These are phyloP conservation scores for Xylariomycetidae sp. DNA, from an alignment of 2,329 filamentous ascomycete species.

Conservation along the genomic window DNA sequence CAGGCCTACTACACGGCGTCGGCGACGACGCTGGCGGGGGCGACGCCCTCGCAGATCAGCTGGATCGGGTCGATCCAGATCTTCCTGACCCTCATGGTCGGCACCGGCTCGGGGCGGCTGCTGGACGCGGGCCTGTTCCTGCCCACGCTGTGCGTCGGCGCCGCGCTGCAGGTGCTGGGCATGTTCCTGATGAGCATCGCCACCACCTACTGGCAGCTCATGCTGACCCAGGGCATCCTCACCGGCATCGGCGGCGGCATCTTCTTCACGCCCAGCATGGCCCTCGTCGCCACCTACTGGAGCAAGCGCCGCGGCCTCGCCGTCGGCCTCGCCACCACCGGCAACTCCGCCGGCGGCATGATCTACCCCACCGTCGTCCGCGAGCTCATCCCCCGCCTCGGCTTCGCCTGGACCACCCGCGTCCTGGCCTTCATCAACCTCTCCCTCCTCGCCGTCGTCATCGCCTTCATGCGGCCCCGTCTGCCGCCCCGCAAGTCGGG, in stretches of 20 bases:
- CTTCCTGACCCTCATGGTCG: constrained; percentile 50
- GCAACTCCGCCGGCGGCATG: constrained; percentile 49
- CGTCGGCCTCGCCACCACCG: constrained; percentile 53
- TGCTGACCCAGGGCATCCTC: constrained; percentile 43
- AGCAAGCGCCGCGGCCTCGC: constrained; percentile 47
- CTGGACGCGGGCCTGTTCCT: constrained; percentile 50
- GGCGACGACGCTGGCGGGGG: constrained; percentile 29
- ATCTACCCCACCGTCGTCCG: constrained; percentile 40
- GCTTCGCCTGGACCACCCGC: constrained; percentile 27
- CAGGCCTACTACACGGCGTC: constrained; percentile 40
- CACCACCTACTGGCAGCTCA: constrained; percentile 41
- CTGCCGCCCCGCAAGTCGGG: constrained; percentile 26
- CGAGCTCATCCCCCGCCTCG: constrained; percentile 23
- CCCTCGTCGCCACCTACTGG: constrained; percentile 59
- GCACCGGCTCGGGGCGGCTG: constrained; percentile 45
- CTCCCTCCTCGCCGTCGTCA: constrained; percentile 71
- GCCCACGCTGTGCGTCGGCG: constrained; percentile 34
- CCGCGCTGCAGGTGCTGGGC: constrained; percentile 36
- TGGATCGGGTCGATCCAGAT: constrained; percentile 52
- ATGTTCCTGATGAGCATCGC: constrained; percentile 38
- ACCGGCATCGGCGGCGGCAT: constrained; percentile 47
- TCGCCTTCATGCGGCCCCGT: constrained; percentile 26
- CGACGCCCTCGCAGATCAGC: constrained; percentile 38
- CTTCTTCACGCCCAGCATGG: constrained; percentile 51
- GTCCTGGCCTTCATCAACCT: constrained; percentile 56